Conservation (phyloP, 257 asterid species). For the Paulownia fortunei region DNA sequence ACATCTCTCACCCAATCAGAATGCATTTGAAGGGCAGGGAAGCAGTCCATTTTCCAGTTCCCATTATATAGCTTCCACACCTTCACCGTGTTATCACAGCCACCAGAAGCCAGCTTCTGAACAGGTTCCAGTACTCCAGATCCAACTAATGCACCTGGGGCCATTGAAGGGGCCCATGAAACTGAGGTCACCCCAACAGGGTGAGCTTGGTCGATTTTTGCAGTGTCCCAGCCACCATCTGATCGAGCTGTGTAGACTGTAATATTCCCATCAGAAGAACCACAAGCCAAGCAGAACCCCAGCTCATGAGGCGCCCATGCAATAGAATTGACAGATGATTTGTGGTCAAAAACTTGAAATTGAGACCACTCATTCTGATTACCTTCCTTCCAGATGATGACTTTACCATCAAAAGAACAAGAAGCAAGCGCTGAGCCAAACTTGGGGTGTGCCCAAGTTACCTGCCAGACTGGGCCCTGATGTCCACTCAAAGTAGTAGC, state of each 20-base stretch:
- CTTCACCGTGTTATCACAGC: constrained; percentile 90
- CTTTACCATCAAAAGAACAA: constrained; percentile 87
- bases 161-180: constrained; percentile 92
- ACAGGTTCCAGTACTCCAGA: constrained; percentile 65
- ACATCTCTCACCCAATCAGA: constrained; percentile 95
- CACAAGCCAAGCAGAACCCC: constrained; percentile 91
- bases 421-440: constrained; percentile 88
- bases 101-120: constrained; percentile 93
- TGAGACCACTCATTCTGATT: constrained; percentile 81
- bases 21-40: constrained; percentile 87
- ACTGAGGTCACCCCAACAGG: constrained; percentile 97
- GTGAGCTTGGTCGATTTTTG: constrained; percentile 91
- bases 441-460: constrained; percentile 94
- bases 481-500: constrained; percentile 87
- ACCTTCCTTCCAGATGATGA: constrained; percentile 93
- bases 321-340: constrained; percentile 84
- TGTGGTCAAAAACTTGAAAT: constrained; percentile 79
- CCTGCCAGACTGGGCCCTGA: constrained; percentile 96
- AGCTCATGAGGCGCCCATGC: constrained; percentile 96
- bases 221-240: constrained; percentile 85
- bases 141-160: constrained; percentile 84
- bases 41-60: constrained; percentile 92
- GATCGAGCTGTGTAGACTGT: constrained; percentile 70
- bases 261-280: constrained; percentile 89
- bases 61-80: constrained; percentile 84